These are phyloP conservation scores for Iris macrosiphon DNA, from an alignment of 106 monocot genomes.

Conservation along the genomic window DNA sequence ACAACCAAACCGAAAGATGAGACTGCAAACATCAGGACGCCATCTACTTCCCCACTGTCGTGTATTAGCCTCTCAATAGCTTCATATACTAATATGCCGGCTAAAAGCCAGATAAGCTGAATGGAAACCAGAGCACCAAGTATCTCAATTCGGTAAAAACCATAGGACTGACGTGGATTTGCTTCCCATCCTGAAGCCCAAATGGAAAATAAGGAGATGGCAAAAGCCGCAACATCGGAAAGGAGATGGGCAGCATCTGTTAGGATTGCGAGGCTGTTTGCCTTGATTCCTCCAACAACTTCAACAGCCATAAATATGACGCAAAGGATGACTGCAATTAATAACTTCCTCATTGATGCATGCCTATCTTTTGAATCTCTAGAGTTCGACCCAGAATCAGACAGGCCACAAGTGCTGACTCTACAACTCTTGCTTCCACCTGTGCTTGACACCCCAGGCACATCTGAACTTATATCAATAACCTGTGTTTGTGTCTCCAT, in stretches of 20 bases:
- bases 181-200: constrained; percentile 79
- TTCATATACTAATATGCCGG: constrained; percentile 57
- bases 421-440: constrained; percentile 25
- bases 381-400: constrained; percentile 13
- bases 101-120: constrained; percentile 61
- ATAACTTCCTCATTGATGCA: constrained; percentile 42
- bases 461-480: constrained; percentile 24
- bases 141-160: constrained; percentile 67
- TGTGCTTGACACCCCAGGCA: not conserved
- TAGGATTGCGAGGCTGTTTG: constrained; percentile 72
- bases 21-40: constrained; percentile 58
- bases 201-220: constrained; percentile 65
- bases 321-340: constrained; percentile 49
- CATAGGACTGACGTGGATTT: constrained; percentile 58
- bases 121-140: constrained; percentile 69
- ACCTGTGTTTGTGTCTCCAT: constrained; percentile 33
- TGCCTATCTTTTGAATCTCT: constrained; percentile 47
- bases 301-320: constrained; percentile 56
- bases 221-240: constrained; percentile 61
- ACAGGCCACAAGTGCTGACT: constrained; percentile 41
- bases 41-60: constrained; percentile 42
- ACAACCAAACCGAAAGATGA: constrained; percentile 55
- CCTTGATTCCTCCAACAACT: constrained; percentile 60
- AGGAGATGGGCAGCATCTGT: constrained; percentile 79
- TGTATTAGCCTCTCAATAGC: constrained; percentile 40